Evolutionary conservation across 2,329 filamentous ascomycete species (phyloP).

Genomic region (Fusarium cyanostomum): DNA sequence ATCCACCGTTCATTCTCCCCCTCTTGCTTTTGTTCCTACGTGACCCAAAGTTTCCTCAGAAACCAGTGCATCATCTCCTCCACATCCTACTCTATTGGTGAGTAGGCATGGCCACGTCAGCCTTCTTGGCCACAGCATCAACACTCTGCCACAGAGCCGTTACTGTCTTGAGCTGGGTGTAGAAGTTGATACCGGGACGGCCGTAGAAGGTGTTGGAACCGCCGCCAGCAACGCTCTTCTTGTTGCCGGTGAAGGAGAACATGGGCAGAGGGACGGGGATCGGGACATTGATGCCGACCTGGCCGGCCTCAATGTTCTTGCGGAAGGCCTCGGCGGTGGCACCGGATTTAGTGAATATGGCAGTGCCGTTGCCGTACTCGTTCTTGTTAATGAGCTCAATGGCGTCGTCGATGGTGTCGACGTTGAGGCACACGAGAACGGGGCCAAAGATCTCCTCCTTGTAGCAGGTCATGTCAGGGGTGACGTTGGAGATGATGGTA

Average conservation of each 20-base stretch:
- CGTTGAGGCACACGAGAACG: conserved; percentile 83
- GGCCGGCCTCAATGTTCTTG: conserved; percentile 82
- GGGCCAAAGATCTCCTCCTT: conserved; percentile 87
- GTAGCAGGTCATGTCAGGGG: conserved; percentile 84
- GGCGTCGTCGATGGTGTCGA: conserved; percentile 80
- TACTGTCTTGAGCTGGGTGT: conserved; percentile 97
- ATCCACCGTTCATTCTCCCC: conserved; percentile 1
- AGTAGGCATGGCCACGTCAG: conserved; percentile 86
- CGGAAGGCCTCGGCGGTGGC: conserved; percentile 82
- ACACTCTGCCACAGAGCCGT: conserved; percentile 89
- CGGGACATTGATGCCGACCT: conserved; percentile 87
- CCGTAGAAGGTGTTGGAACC: conserved; percentile 96
- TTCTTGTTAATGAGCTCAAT: conserved; percentile 85
- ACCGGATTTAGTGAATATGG: conserved; percentile 84
- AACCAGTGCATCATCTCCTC: not conserved
- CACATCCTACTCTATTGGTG: conserved; percentile 43
- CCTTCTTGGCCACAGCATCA: conserved; percentile 86
- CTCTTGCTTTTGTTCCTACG: conserved; percentile 7
- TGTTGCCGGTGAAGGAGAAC: conserved; percentile 80
- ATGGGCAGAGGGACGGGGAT: conserved; percentile 78
- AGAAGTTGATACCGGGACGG: conserved; percentile 90
- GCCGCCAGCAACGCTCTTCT: conserved; percentile 91
- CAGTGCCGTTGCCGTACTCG: conserved; percentile 86
- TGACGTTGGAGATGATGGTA: conserved; percentile 85
- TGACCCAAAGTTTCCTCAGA: too few species aligned